A percentile compares a stretch with the other conserved stretches of the same genome.
These are phyloP conservation scores for Dicorynia guianensis DNA, from an alignment of 306 rosid genomes.

Conservation along the genomic window DNA sequence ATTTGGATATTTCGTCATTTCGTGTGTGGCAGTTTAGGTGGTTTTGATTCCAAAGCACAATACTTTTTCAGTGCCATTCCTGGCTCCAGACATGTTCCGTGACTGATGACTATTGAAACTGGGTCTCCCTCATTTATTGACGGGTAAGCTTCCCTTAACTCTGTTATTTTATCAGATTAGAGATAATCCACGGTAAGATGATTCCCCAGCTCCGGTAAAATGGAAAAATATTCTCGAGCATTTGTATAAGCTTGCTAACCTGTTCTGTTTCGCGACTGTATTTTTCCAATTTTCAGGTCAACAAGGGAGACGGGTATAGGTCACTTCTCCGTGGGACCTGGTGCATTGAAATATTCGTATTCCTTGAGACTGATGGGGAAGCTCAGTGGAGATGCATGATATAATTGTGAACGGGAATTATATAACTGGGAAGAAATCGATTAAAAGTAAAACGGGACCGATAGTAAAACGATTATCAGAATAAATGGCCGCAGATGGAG, in stretches of 20 bases:
- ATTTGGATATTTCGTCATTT: not conserved
- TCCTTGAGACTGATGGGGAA: not conserved
- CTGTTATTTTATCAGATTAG: not conserved
- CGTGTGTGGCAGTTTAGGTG: not conserved
- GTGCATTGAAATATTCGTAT: not conserved
- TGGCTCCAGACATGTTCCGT: conserved; percentile 1
- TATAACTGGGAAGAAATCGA: not conserved
- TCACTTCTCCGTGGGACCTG: not conserved
- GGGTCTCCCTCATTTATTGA: not conserved
- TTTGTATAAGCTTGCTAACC: not conserved
- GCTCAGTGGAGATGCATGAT: not conserved
- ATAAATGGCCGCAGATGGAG: not conserved
- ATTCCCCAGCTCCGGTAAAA: too few relatives aligned
- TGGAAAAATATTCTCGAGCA: not conserved
- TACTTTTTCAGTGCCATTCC: not conserved
- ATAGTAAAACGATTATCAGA: not conserved
- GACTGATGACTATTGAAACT: not conserved
- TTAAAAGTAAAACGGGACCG: not conserved
- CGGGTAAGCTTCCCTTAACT: not conserved
- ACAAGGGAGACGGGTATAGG: not conserved
- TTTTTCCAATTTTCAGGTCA: conserved; percentile 34
- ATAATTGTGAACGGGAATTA: not conserved
- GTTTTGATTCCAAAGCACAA: not conserved
- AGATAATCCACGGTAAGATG: too few relatives aligned
- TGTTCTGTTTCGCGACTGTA: not conserved